Evolutionary conservation across 1,139 yeast genomes (phyloP).

Genomic region (Geotrichum macrosporum): DNA sequence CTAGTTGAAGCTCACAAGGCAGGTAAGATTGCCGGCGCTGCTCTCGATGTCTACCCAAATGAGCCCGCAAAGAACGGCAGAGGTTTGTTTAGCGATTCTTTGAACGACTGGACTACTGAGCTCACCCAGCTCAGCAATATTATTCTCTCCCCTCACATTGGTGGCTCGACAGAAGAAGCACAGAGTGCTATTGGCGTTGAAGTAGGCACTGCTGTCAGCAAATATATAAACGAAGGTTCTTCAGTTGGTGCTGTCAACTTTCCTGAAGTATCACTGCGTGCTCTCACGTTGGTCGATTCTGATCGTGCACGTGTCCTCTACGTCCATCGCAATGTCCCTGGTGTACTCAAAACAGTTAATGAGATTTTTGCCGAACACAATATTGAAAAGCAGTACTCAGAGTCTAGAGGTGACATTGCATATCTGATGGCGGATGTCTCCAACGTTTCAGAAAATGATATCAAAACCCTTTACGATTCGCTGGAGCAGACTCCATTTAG

Average conservation of each 20-base stretch:
- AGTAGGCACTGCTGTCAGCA: conserved; percentile 79
- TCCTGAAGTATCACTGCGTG: conserved; percentile 96
- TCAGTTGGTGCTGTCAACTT: conserved; percentile 97
- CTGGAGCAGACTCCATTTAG: conserved; percentile 88
- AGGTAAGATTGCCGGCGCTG: conserved; percentile 96
- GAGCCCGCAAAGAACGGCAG: conserved; percentile 98
- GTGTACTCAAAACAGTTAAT: conserved; percentile 96
- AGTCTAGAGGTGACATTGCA: conserved; percentile 93
- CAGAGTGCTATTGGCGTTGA: conserved; percentile 97
- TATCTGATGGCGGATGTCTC: conserved; percentile 97
- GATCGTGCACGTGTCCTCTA: conserved; percentile 84
- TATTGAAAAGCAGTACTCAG: conserved; percentile 96
- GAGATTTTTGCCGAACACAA: conserved; percentile 91
- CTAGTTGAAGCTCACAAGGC: conserved; percentile 84
- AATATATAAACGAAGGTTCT: conserved; percentile 93
- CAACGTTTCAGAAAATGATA: conserved; percentile 75
- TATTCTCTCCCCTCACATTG: conserved; percentile 94
- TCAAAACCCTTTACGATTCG: conserved; percentile 78
- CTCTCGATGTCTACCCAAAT: conserved; percentile 92
- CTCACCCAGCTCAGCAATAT: conserved; percentile 79
- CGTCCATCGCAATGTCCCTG: conserved; percentile 97
- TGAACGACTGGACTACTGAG: conserved; percentile 83
- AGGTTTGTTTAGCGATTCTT: conserved; percentile 60
- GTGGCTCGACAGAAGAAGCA: conserved; percentile 99
- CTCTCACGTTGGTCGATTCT: conserved; percentile 82